These are phyloP conservation scores for Xylariaceae sp. DNA, from an alignment of 2,329 filamentous ascomycete species.

Conservation along the genomic window DNA sequence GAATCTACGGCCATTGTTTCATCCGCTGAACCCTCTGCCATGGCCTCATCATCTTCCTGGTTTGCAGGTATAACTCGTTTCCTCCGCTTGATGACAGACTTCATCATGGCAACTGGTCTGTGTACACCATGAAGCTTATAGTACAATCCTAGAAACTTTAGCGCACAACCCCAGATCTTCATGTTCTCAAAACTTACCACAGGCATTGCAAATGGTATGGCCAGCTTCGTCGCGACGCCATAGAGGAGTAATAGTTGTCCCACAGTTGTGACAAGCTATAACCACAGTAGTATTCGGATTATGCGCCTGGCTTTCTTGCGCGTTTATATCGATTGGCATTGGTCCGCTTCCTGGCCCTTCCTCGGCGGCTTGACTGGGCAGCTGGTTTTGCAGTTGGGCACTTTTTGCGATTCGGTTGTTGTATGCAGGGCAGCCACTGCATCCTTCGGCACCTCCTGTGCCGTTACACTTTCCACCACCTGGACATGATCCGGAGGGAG, in stretches of 20 bases:
- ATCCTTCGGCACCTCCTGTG: slow-evolving; percentile 90
- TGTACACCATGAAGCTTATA: slow-evolving; percentile 94
- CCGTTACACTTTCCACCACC: slow-evolving; percentile 94
- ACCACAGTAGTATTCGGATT: slow-evolving; percentile 58
- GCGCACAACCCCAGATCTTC: slow-evolving; percentile 6
- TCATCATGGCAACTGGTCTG: slow-evolving; percentile 97
- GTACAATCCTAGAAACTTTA: slow-evolving; percentile 67
- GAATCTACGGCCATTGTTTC: slow-evolving; percentile 45
- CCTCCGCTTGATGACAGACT: slow-evolving; percentile 89
- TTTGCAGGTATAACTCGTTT: slow-evolving; percentile 88
- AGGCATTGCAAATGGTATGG: slow-evolving; percentile 97
- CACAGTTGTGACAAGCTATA: slow-evolving; percentile 94
- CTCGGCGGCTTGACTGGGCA: slow-evolving; percentile 25
- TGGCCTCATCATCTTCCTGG: slow-evolving; percentile 39
- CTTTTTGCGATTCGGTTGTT: slow-evolving; percentile 95
- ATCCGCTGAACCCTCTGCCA: slow-evolving; percentile 38
- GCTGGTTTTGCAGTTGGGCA: slow-evolving; percentile 58
- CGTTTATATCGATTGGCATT: slow-evolving; percentile 47
- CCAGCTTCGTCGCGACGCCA: slow-evolving; percentile 94
- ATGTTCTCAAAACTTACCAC: slow-evolving; percentile 60
- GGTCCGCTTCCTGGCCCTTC: slow-evolving; percentile 30
- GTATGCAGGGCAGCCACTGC: slow-evolving; percentile 92
- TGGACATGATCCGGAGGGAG: slow-evolving; percentile 81
- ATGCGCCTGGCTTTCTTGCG: slow-evolving; percentile 37
- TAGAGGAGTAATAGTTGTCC: slow-evolving; percentile 90